A percentile compares a stretch with the other conserved stretches of the same genome.
Conservation (phyloP, 176 grass and related monocot species). For the Oryza meridionalis region DNA sequence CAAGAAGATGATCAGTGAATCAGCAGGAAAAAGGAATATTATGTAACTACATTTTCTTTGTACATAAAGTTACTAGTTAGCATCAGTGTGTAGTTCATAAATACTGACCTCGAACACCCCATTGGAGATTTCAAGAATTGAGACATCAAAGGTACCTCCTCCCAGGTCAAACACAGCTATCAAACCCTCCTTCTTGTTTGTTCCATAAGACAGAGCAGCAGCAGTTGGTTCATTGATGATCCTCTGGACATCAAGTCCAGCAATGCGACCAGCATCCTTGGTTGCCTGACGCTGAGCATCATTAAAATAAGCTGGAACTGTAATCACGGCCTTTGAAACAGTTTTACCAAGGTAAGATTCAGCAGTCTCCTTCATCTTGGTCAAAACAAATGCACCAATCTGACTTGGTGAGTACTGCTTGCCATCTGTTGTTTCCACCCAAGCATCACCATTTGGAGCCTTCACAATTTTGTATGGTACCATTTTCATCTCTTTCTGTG, state of each 20-base stretch:
- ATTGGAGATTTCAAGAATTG: conserved; percentile 48
- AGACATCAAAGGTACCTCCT: conserved; percentile 48
- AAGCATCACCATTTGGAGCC: conserved; percentile 50
- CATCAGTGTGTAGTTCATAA: background rate
- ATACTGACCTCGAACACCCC: conserved; percentile 45
- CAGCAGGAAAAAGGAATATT: background rate
- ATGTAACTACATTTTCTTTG: background rate
- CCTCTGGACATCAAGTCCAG: conserved; percentile 48
- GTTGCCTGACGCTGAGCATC: conserved; percentile 52
- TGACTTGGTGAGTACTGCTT: conserved; percentile 47
- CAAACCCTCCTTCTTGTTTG: conserved; percentile 46
- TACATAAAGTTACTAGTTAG: background rate
- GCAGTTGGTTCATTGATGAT: conserved; percentile 50
- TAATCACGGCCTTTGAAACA: conserved; percentile 44
- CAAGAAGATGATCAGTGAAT: conserved; percentile 6
- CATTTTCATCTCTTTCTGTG: conserved; percentile 52
- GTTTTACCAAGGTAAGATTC: conserved; percentile 47
- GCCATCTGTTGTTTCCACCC: conserved; percentile 45
- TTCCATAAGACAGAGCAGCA: conserved; percentile 46
- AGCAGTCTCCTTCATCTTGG: conserved; percentile 47
- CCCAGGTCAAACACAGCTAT: conserved; percentile 45
- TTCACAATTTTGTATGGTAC: conserved; percentile 42
- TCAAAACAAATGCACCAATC: conserved; percentile 46
- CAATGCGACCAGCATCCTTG: conserved; percentile 52
- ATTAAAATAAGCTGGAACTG: conserved; percentile 51